phyloP scores from a whole-genome alignment of 2,329 filamentous ascomycete genomes.

The Aureobasidium sp. region DNA sequence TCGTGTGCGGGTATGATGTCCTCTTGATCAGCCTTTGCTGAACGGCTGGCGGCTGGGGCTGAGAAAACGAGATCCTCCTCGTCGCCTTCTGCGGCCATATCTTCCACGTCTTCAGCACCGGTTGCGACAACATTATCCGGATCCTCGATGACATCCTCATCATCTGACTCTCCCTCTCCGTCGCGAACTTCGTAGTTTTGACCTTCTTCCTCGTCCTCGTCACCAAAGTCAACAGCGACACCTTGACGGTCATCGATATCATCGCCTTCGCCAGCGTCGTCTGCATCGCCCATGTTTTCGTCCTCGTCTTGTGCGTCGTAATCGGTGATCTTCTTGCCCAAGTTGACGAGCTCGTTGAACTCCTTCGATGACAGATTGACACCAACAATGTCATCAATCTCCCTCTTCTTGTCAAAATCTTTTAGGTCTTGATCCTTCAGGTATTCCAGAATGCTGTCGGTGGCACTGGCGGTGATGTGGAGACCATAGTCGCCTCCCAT shows the following conservation, averaged over 20 bases:
- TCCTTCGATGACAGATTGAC: slow-evolving; percentile 73
- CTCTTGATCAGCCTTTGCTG: slow-evolving; percentile 36
- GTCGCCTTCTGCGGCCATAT: slow-evolving; percentile 42
- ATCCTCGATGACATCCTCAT: slow-evolving; percentile 30
- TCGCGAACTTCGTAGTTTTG: slow-evolving; percentile 82
- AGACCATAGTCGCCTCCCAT: slow-evolving; percentile 91
- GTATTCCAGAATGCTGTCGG: slow-evolving; percentile 82
- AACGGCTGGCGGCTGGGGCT: slow-evolving; percentile 33
- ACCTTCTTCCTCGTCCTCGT: slow-evolving; percentile 73
- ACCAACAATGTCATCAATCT: slow-evolving; percentile 90
- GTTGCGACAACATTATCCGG: slow-evolving; percentile 23
- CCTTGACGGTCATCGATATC: slow-evolving; percentile 92
- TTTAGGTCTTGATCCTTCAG: slow-evolving; percentile 94
- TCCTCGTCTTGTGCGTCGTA: slow-evolving; percentile 96
- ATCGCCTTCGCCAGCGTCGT: slow-evolving; percentile 54
- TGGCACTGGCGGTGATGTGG: slow-evolving; percentile 85
- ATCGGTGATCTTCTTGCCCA: slow-evolving; percentile 98
- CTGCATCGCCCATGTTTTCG: slow-evolving; percentile 66
- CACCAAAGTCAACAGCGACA: slow-evolving; percentile 94
- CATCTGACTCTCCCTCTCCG: slow-evolving; percentile 68
- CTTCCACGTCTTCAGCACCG: slow-evolving; percentile 35
- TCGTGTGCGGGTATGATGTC: slow-evolving; percentile 68
- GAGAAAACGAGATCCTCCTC: slow-evolving; percentile 77
- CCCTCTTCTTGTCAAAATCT: slow-evolving; percentile 97
- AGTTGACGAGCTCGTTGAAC: slow-evolving; percentile 92